Base-by-base conservation (phyloP, 257 asterid species). In the Solanum ahanhuiri region DNA sequence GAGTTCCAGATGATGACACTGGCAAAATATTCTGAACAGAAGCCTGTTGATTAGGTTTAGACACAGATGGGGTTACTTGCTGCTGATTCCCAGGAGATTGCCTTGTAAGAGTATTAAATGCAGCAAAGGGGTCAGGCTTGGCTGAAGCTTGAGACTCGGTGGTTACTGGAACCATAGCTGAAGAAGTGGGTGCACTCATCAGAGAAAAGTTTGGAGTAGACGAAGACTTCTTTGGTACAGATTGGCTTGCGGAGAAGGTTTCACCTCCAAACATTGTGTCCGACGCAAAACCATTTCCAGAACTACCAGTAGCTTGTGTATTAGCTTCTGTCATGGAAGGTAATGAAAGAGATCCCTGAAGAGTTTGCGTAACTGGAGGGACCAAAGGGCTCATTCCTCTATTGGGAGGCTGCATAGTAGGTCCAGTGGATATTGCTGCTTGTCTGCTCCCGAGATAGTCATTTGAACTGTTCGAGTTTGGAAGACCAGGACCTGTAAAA, bases 91-190 rank as follows among this genome's bases (percentile, higher is more conserved):
- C 93, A n/a, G 90, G 79, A 37, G 99, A 92, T 75, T 94, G 91
- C 85, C 90, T 92, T 39, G 85, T 58, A 64, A 90, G 85, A 90
- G 93, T 90, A 93, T 94, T 93, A 85, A 96, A 88, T 72, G 91
- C 95, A 87, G 92, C 94, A 85, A 96, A 95, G 39, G 98, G 98
- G 67, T 96, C 98, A 30, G 93, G 87, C 88, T 90, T 92, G 73
- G 90, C 90, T 18, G 93, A 87, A 92, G 95, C 82, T 90, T 90
- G 93, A 85, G 93, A 88, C 15, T 81, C 89, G 20, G 90, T 71
- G 83, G 93, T 89, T 83, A 72, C 92, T 22, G 94, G 93, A 87
- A 87, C 93, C 90, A 83, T 71, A 76, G 93, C 89, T 58, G 98
- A 93, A 66, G 96, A 90, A 75, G 89, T 86, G 87, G 92, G 88